phyloP scores from a whole-genome alignment of 345 rosid species.

The Melastoma malabathricum region DNA sequence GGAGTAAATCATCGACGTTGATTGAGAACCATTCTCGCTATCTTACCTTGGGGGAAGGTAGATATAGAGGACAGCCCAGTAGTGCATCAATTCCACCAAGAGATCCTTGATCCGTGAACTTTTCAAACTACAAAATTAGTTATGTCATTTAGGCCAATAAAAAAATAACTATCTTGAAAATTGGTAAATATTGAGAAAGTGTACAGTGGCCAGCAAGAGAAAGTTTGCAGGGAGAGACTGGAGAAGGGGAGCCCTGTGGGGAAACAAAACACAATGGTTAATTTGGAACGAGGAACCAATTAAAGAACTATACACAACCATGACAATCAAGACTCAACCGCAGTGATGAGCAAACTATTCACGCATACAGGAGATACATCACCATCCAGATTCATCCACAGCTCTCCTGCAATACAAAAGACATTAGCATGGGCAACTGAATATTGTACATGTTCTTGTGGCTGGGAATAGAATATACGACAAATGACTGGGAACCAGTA shows the following conservation, averaged over 20 bases:
- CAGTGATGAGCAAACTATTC: slow-evolving; percentile 25
- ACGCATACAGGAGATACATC: slow-evolving; percentile 60
- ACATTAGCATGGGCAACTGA: neutral
- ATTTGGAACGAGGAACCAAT: slow-evolving; percentile 8
- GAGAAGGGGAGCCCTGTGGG: slow-evolving; percentile 43
- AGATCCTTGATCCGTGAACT: slow-evolving; percentile 63
- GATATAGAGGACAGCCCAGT: slow-evolving; percentile 79
- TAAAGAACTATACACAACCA: slow-evolving; percentile 6
- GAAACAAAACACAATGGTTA: slow-evolving; percentile 8
- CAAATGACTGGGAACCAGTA: too few relatives aligned
- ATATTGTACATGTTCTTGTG: too few relatives aligned
- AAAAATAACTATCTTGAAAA: slow-evolving; percentile 6
- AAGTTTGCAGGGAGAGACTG: slow-evolving; percentile 72
- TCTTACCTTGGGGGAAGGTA: slow-evolving; percentile 64
- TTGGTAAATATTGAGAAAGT: slow-evolving; percentile 15
- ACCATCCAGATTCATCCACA: slow-evolving; percentile 93
- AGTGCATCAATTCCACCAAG: slow-evolving; percentile 81
- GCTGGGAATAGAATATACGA: too few relatives aligned
- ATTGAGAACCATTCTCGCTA: slow-evolving; percentile 3
- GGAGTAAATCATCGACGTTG: too few relatives aligned
- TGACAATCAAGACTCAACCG: slow-evolving; percentile 24
- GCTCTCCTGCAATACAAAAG: slow-evolving; percentile 40
- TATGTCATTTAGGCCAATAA: neutral
- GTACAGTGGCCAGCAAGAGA: slow-evolving; percentile 62
- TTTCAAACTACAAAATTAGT: slow-evolving; percentile 43